Evolutionary conservation across 306 rosid genomes (phyloP), one percentile per base, ranked within the genome.

Genomic region (Leucaena leucocephala): DNA sequence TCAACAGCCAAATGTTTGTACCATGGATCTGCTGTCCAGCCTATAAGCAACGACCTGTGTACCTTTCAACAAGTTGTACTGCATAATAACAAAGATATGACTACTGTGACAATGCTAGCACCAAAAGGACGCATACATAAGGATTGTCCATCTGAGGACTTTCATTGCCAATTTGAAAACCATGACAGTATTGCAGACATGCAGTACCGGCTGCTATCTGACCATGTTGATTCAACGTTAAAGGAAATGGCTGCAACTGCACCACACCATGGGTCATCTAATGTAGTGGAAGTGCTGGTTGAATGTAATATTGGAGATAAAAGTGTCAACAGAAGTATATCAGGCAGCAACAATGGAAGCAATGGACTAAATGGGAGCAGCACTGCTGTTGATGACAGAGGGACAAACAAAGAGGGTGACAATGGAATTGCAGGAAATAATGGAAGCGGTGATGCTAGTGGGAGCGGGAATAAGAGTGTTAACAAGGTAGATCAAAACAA

Each of bases 321-420:
- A 80, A 84, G 92, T 74, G 75, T 86, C 85, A 85, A 86, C 59
- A 82, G 88, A 78, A 93, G 97, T 67, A 88, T 78, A 77, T 87
- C 95, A 3, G 94, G 93, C 76, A 86, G 97, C 82, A 89, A 90
- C 87, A 84, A 86, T 69, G 92, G 88, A 69, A 90, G 92, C 87
- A 89, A 92, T 83, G 88, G 91, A 62, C 88, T 84, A 87, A 90
- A 87, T 72, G 90, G 97, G 66, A 81, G 90, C 77, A 84, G 84
- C 77, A 78, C 75, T 54, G 90, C 85, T 78, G 77, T 81, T 52
- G 74, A 85, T 74, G 81, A 87, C 58, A 85, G 87, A 55, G 88
- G 85, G 79, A 84, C 86, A 66, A 89, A 87, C 84, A 62, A 82
- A 64, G 91, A 85, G 84, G 87, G 89, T 78, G 87, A 80, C 74